Evolutionary conservation across 768 basidiomycete genomes (phyloP), one percentile per base, ranked within the genome.

Genomic region (Chalciporus sphaerocephalus): DNA sequence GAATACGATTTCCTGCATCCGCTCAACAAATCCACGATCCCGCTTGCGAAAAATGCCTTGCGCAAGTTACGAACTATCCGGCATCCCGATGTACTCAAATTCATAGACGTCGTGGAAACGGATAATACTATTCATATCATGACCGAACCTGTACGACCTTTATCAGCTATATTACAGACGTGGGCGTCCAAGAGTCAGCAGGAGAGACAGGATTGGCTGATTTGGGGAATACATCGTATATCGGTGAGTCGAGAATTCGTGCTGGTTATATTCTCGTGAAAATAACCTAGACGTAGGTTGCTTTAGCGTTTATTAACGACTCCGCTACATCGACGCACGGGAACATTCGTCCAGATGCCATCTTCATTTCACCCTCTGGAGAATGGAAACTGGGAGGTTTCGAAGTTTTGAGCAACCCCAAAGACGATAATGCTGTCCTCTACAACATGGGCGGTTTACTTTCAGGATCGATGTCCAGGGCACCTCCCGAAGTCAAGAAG

Each of bases 351-450:
- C 63, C 77, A n/a, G 75, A 78, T 46, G 82, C 89, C 1, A 79
- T 97, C 47, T 97, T 96, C 60, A 80, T 96, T 41, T 92, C 95
- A 1, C 84, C 86, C 0, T 89, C 92, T 0, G 91, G 95, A 5
- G 96, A 99, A 70, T 98, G 95, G 96, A 90, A 90, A 59, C 70
- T 99, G 7, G 94, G 91, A 16, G 95, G 95, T 1, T 93, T 98
- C 58, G 96, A 99, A 58, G 68, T 95, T 0, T 65, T 96, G 51
- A 92, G 91, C 55, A 89, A 77, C 53, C 76, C 85, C 8, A 87
- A 82, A 55, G 94, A 97, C 42, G 83, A 88, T 12, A 64, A 73
- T 36, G 79, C 87, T 24, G 78, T 88, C 13, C 70, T 93, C 59
- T 95, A 88, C 6, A 17, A 27, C 33, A 73, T 79, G 70, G 91